phyloP scores from a whole-genome alignment of 1,284 basidiomycete species.

The Sporisorium iseilematis-ciliati region DNA sequence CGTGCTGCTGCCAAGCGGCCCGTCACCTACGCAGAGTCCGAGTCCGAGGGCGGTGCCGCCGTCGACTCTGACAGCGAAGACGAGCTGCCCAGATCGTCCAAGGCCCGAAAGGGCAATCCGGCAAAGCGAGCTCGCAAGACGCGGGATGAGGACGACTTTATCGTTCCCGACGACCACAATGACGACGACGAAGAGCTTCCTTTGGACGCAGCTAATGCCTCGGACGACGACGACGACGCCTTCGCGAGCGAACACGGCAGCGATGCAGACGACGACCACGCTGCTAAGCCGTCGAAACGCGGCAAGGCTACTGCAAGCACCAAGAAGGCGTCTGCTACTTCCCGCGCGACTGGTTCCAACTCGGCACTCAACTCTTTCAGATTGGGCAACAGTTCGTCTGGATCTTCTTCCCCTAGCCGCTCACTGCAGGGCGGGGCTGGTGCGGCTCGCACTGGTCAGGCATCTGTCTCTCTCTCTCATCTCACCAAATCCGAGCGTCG shows the following conservation, averaged over 20 bases:
- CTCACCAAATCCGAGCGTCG: constrained; percentile 88
- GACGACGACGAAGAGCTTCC: constrained; percentile 36
- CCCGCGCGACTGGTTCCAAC: constrained; percentile 20
- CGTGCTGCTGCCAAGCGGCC: constrained; percentile 48
- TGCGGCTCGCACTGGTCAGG: constrained; percentile 18
- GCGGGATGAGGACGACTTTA: constrained; percentile 58
- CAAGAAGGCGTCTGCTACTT: constrained; percentile 10
- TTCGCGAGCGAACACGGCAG: constrained; percentile 20
- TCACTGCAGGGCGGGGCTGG: constrained; percentile 4
- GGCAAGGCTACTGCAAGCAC: constrained; percentile 9
- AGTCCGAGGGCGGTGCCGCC: constrained; percentile 45
- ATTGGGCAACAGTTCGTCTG: constrained; percentile 22
- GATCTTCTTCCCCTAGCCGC: constrained; percentile 25
- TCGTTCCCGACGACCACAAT: constrained; percentile 55
- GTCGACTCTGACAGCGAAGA: constrained; percentile 41
- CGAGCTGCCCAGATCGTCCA: constrained; percentile 24
- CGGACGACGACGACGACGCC: constrained; percentile 26
- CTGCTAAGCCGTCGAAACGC: constrained; percentile 17
- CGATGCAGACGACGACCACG: constrained; percentile 23
- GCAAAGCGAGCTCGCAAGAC: constrained; percentile 39
- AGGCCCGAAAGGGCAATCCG: constrained; percentile 15
- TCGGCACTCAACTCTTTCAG: constrained; percentile 33
- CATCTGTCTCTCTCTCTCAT: constrained; percentile 72
- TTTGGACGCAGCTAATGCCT: constrained; percentile 34
- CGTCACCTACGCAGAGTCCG: constrained; percentile 57